Base-by-base conservation (phyloP, 2,329 filamentous ascomycete genomes). In the Fusarium longipes region DNA sequence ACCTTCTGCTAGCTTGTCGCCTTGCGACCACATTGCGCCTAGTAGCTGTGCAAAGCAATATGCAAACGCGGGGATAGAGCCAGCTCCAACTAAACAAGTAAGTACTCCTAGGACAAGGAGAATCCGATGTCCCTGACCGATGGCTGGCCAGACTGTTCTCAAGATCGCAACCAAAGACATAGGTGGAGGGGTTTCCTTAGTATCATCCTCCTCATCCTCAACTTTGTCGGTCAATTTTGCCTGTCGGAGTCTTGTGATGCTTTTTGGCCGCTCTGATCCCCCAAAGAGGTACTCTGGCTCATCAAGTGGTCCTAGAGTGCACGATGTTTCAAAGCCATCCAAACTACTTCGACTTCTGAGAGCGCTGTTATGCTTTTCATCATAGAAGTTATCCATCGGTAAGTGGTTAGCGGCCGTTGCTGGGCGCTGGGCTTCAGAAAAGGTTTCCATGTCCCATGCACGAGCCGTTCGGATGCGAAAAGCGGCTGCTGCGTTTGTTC, bases 41-140 rank as follows among this genome's bases (percentile, higher is more conserved):
- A 97, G 83, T 0, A 97, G 84, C 56, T 89, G 87, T 0, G 93
- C 87, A 49, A 97, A 89, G 10, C 91, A 82, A 74, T 86, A 93
- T 0, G 93, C 90, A 71, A 97, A 97, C 0, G 87, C 80, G 0
- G 93, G 92, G 0, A 90, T 91, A 25, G 86, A 83, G 5, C 83
- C 86, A 5, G 92, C 90, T 44, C 92, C 88, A 1, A 90, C 70
- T 1, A 91, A 71, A 29, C 90, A 88, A 42, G 85, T 83, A 0
- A 86, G n/a, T 11, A 93, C 78, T 2, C 89, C 92, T 3, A 86
- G 53, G 0, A 90, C 27, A 1, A 96, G 79, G 14, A 86, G 76
- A 0, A 85, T 3, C 2, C 85, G 86, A 14, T 89, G 82, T 8
- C 67, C 78, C 50, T 70, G 73, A 1, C 81, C 79, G 1, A 97